Base-by-base conservation (phyloP, 805 yeast species). In the Sporopachydermia quercuum region DNA sequence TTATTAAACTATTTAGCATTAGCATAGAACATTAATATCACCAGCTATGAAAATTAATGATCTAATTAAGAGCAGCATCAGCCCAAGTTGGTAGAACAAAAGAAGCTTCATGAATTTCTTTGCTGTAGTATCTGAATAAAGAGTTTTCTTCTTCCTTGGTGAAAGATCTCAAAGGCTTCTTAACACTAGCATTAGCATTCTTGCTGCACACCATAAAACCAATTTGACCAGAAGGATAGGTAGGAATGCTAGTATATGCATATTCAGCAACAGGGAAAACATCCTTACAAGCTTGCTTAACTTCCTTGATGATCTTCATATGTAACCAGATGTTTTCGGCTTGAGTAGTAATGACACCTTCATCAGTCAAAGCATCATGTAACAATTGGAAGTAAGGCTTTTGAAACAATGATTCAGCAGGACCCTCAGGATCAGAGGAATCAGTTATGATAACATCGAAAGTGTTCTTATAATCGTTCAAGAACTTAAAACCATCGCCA, bases 391-490 rank as follows among this genome's bases (percentile, higher is more conserved):
- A 86, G 61, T 86, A 86, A 41, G 70, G 73, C 44, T 69, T 67
- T 56, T 84, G 83, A 63, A 86, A 86, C 49, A 86, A 81, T 15
- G 81, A 81, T 50, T 78, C 93, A 1, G 96, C 96, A 4, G 96
- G 96, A 2, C 91, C 96, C 50, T 86, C 96, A 1, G 96, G 96
- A 57, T 86, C 96, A 2, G 93, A 79, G 2, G 94, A 82, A 57
- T 86, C 96, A 14, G 94, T 82, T 44, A 86, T 84, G 43, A 86
- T 82, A 19, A 87, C 78, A 57, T 86, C 96, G 53, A 67, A 86
- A 47, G 71, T 71, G 27, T 66, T 66, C 5, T 53, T 49, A 35
- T 63, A 59, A 16, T 55, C 50, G 43, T 74, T 66, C 47, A 86
- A 65, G 55, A 60, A 86, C 57, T 83, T 67, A 63, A 86, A 86